phyloP scores from a whole-genome alignment of 306 rosid genomes.

The Carpinus fangiana region DNA sequence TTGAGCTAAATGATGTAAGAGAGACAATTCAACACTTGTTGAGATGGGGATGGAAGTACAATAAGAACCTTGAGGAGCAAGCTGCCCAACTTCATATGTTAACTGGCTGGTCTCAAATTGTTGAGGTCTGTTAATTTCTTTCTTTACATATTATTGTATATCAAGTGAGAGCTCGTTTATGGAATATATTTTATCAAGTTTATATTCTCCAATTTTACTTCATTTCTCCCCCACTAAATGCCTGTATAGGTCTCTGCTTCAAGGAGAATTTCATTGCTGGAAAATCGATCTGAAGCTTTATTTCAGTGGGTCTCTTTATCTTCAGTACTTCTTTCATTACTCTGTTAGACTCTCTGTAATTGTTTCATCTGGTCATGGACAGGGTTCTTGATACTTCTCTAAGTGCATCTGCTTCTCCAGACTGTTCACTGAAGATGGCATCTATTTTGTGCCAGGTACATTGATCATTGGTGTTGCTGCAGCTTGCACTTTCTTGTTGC shows the following conservation, averaged over 20 bases:
- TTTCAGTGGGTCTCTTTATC: conserved; percentile 66
- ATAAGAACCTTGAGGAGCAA: conserved; percentile 97
- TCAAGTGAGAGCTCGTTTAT: background rate
- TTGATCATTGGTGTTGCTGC: conserved; percentile 16
- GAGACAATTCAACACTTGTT: conserved; percentile 85
- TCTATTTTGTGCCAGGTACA: conserved; percentile 82
- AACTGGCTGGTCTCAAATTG: conserved; percentile 96
- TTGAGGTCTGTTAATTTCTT: conserved; percentile 60
- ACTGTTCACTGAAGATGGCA: conserved; percentile 95
- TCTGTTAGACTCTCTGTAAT: conserved; percentile 19
- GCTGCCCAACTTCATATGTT: conserved; percentile 97
- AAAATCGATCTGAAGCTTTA: conserved; percentile 77
- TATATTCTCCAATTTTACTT: conserved; percentile 22
- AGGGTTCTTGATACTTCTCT: conserved; percentile 86
- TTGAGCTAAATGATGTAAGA: conserved; percentile 65
- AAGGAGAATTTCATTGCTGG: conserved; percentile 80
- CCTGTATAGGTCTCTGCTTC: conserved; percentile 70
- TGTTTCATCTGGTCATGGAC: conserved; percentile 28
- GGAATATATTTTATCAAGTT: conserved; percentile 11
- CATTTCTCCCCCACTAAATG: conserved; percentile 3
- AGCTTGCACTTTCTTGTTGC: conserved; percentile 10
- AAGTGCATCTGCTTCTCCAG: conserved; percentile 90
- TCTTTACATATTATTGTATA: conserved; percentile 7
- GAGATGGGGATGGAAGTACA: conserved; percentile 99
- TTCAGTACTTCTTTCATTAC: conserved; percentile 8